These are phyloP conservation scores for Fusarium zealandicum DNA, from an alignment of 2,329 filamentous ascomycete genomes.

Conservation along the genomic window DNA sequence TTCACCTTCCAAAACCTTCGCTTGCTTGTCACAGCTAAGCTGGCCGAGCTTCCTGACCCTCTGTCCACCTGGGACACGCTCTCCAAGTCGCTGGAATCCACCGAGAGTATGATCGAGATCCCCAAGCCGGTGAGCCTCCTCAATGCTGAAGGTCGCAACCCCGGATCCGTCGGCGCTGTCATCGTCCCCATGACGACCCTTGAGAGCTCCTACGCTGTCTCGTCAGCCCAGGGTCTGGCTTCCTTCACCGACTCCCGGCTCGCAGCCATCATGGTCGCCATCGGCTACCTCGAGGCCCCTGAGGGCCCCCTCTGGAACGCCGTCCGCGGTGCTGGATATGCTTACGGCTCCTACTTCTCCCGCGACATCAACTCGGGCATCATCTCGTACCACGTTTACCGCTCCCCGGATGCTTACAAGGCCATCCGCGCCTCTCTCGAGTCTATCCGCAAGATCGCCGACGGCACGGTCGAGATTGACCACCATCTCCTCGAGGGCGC, in stretches of 20 bases:
- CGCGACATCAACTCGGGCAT: constrained; percentile 81
- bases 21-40: constrained; percentile 81
- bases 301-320: constrained; percentile 95
- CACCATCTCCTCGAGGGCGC: constrained; percentile 86
- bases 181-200: constrained; percentile 91
- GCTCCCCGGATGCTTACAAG: constrained; percentile 87
- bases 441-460: constrained; percentile 76
- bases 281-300: constrained; percentile 89
- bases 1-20: constrained; percentile 88
- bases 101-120: constrained; percentile 69
- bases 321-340: constrained; percentile 89
- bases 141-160: constrained; percentile 74
- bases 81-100: constrained; percentile 50
- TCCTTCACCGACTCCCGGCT: constrained; percentile 80
- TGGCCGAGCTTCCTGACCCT: constrained; percentile 75
- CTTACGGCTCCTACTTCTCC: constrained; percentile 84
- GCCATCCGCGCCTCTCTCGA: constrained; percentile 80
- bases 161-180: constrained; percentile 76
- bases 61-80: constrained; percentile 77
- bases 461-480: constrained; percentile 76
- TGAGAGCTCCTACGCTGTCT: constrained; percentile 87
- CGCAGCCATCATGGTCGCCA: constrained; percentile 85
- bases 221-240: constrained; percentile 75
- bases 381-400: constrained; percentile 85
- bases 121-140: constrained; percentile 74